These are phyloP conservation scores for Apophysomyces variabilis DNA, from an alignment of 371 early-diverging fungal genomes.

Conservation along the genomic window DNA sequence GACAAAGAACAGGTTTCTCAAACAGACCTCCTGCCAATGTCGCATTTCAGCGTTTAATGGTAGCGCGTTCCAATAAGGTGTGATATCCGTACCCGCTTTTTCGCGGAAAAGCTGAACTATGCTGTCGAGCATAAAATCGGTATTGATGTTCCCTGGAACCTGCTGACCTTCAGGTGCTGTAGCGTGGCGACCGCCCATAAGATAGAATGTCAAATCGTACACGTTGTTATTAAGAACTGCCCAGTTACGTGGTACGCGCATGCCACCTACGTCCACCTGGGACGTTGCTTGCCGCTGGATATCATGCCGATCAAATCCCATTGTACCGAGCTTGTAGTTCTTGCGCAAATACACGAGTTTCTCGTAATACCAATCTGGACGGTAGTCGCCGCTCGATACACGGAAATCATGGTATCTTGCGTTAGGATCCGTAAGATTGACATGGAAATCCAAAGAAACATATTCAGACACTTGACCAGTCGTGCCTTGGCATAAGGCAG, in stretches of 20 bases:
- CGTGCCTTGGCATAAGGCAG: slow-evolving; percentile 21
- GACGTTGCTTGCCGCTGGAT: slow-evolving; percentile 4
- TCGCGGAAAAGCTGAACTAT: slow-evolving; percentile 62
- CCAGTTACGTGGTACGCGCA: slow-evolving; percentile 41
- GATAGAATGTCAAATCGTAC: slow-evolving; percentile 63
- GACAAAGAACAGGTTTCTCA: slow-evolving; percentile 78
- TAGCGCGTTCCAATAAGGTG: slow-evolving; percentile 56
- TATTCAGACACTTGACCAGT: slow-evolving; percentile 13
- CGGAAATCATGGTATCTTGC: slow-evolving; percentile 24
- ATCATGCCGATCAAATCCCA: slow-evolving; percentile 18
- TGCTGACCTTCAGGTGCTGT: slow-evolving; percentile 22
- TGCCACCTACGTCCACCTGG: slow-evolving; percentile 18
- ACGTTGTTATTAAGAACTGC: slow-evolving; percentile 59
- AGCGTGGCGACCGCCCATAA: slow-evolving; percentile 39
- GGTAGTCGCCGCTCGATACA: slow-evolving; percentile 9
- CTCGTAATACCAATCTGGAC: slow-evolving; percentile 37
- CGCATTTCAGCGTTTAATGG: slow-evolving; percentile 34
- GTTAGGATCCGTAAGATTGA: slow-evolving; percentile 24
- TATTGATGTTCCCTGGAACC: slow-evolving; percentile 28
- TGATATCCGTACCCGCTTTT: slow-evolving; percentile 66
- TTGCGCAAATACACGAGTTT: slow-evolving; percentile 38
- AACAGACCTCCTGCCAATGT: slow-evolving; percentile 56
- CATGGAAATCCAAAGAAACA: slow-evolving; percentile 22
- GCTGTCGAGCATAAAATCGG: slow-evolving; percentile 50
- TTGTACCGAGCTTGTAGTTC: slow-evolving; percentile 27